Base-by-base conservation (phyloP, 148 eudicot genomes). In the Beta vulgaris region DNA sequence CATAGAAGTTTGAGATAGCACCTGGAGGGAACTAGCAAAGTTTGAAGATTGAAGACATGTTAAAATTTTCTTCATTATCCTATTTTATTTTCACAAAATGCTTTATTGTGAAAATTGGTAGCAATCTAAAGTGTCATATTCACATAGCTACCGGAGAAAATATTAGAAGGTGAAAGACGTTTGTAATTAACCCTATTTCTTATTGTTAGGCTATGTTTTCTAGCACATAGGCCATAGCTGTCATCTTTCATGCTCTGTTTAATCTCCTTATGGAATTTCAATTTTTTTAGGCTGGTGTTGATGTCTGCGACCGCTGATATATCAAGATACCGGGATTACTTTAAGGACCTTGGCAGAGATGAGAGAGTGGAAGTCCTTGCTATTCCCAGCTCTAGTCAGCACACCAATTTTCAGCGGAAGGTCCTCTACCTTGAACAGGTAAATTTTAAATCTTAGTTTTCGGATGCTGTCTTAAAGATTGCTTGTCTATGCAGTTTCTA, bases 301-400 rank as follows among this genome's bases (percentile, higher is more conserved):
- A 94, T 92, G 98, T 94, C 98, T 57, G 98, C 98, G 21, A 94
- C 98, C 68, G 97, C 97, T 71, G 97, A 94, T 82, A 85, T 90
- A 76, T 66, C 93, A 39, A 87, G 91, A 84, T 94, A 94, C 72
- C 85, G 84, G 72, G 93, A 92, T 54, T 94, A 94, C 82, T 94
- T 94, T 69, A 87, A 80, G 80, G 97, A 94, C 81, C 89, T 94
- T 79, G 89, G 92, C 54, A 86, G 91, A 80, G 96, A 77, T 76
- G 98, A 94, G 84, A 87, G 98, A 83, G 96, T 94, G 46, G 97
- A 94, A 83, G 91, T 91, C 79, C 80, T 94, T 73, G 98, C 88
- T 35, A 92, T 94, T 26, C 98, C 98, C 43, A 86, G 81, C 82
- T 81, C 97, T 23, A 73, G 75, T 74, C 88, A 84, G 78, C 86